phyloP scores from a whole-genome alignment of 352 stramenopile species.

The Phytophthora multivora region DNA sequence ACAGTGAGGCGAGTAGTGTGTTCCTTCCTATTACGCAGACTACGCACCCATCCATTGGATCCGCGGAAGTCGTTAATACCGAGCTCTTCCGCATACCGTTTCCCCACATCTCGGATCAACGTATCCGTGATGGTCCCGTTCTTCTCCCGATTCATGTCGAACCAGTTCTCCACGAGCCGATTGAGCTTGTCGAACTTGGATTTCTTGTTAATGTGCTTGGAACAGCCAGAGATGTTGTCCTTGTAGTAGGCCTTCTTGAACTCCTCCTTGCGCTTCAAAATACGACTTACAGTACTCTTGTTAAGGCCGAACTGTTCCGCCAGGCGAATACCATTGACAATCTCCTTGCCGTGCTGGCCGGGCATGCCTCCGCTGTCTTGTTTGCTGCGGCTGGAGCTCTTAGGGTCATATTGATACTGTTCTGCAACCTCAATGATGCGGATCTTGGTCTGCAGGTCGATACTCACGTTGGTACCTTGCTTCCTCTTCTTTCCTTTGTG shows the following conservation, averaged over 20 bases:
- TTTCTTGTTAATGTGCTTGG: conserved; percentile 90
- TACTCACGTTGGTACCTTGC: conserved; percentile 63
- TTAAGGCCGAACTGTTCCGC: conserved; percentile 80
- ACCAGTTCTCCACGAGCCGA: conserved; percentile 82
- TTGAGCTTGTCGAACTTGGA: conserved; percentile 89
- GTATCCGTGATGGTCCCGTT: conserved; percentile 73
- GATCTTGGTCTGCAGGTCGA: conserved; percentile 87
- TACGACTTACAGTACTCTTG: conserved; percentile 84
- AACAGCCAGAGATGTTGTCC: conserved; percentile 82
- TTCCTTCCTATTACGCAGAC: conserved; percentile 80
- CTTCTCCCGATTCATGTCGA: conserved; percentile 79
- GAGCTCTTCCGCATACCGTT: conserved; percentile 72
- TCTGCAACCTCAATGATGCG: conserved; percentile 82
- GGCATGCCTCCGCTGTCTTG: conserved; percentile 19
- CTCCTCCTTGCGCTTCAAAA: conserved; percentile 87
- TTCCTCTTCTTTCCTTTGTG: conserved; percentile 61
- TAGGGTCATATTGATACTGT: conserved; percentile 83
- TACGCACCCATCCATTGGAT: conserved; percentile 83
- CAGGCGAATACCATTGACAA: conserved; percentile 77
- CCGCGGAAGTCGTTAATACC: conserved; percentile 78
- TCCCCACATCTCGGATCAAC: conserved; percentile 76
- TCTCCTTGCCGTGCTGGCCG: conserved; percentile 35
- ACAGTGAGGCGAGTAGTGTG: conserved; percentile 51
- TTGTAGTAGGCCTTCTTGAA: conserved; percentile 90
- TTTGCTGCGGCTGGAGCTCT: conserved; percentile 47